Evolutionary conservation across 768 basidiomycete genomes (phyloP), one percentile per base, ranked within the genome.

Genomic region (Auricularia auricula-judae): DNA sequence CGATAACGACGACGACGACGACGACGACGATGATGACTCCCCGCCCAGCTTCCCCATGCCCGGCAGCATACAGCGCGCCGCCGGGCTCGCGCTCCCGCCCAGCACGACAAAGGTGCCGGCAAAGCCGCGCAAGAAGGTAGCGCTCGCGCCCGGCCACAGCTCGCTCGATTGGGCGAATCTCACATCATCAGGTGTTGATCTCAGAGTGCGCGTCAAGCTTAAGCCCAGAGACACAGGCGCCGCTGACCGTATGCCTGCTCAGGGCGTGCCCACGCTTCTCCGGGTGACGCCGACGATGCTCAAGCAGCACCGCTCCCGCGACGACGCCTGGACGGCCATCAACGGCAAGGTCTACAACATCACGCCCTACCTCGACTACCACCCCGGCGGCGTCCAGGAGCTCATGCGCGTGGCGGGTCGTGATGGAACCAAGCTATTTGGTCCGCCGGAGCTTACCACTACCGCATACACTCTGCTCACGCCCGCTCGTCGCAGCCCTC

Each of bases 281-380:
- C 84, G 91, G 23, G 83, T 96, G 67, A 83, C 91, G 10, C 88
- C 86, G 3, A 89, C 88, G 1, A 79, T 87, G 65, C 79, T 95
- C 47, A 91, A 90, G 71, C 71, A 80, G 70, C 96, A 99, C 73
- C 89, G 89, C 64, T 91, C 82, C 62, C 81, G 78, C 42, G 87
- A 88, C 47, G 95, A 99, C 74, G 94, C 93, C 0, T 99, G 97
- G 97, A 83, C 93, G 14, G 87, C 86, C 0, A 86, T 98, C 77
- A 84, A 87, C 69, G 94, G 93, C 63, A 94, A 91, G 72, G 94
- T 99, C 18, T 99, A 99, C 77, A 98, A 98, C 72, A 91, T 99
- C 62, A 94, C 93, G 2, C 84, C 90, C 0, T 99, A 97, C 75
- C 75, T 97, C 4, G 77, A 86, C 2, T 99, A 87, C 70, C 96